These are phyloP conservation scores for Porcisia deanei DNA, from an alignment of 208 protist species.

Conservation along the genomic window DNA sequence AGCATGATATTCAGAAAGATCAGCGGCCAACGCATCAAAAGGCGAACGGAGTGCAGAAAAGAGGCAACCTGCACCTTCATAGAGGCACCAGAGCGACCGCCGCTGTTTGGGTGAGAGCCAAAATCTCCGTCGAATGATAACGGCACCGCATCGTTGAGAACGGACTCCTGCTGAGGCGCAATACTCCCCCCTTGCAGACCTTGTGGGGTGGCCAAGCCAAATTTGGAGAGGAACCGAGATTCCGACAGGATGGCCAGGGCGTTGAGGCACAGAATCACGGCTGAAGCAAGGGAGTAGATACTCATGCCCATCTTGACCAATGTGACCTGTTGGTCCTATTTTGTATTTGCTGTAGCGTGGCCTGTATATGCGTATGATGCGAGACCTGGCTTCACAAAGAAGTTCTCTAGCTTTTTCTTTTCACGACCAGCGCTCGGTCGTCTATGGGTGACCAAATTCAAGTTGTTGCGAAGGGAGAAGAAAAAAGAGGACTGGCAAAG, in stretches of 20 bases:
- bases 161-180: slow-evolving; percentile 15
- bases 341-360: not conserved
- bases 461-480: not conserved
- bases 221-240: slow-evolving; percentile 73
- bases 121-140: slow-evolving; percentile 25
- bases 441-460: not conserved
- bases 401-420: not conserved
- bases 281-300: slow-evolving; percentile 57
- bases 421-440: not conserved
- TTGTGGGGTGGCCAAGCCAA: slow-evolving; percentile 55
- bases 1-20: slow-evolving; percentile 76
- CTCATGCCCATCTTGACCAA: slow-evolving; percentile 63
- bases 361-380: not conserved
- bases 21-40: slow-evolving; percentile 77
- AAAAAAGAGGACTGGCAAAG: no score
- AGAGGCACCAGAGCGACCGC: slow-evolving; percentile 1
- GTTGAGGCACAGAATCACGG: slow-evolving; percentile 68
- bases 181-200: slow-evolving; percentile 14
- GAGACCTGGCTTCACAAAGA: not conserved
- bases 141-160: slow-evolving; percentile 23
- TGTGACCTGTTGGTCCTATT: not conserved
- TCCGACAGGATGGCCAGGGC: slow-evolving; percentile 87
- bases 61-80: slow-evolving; percentile 54
- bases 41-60: slow-evolving; percentile 74
- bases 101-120: not conserved